Conservation (phyloP, 2,329 filamentous ascomycete genomes). For the Orbilia brochopaga region DNA sequence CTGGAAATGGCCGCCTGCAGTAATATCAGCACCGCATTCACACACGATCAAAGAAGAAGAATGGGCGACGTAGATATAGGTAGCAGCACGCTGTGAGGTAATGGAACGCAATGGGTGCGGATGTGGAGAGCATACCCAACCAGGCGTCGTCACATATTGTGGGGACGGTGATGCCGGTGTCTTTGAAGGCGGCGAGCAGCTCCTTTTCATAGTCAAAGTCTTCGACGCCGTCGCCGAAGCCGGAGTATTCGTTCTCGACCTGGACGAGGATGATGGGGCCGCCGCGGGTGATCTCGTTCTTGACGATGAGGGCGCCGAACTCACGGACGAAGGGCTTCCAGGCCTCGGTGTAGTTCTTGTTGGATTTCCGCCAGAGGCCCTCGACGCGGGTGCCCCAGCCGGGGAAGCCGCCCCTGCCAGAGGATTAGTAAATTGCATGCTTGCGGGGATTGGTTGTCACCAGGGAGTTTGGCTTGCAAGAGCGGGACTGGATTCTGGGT, state of each 20-base stretch:
- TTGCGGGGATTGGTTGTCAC: too few species aligned
- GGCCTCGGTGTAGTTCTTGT: conserved; percentile 58
- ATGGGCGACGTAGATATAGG: too few species aligned
- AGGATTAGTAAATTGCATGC: too few species aligned
- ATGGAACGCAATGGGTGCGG: too few species aligned
- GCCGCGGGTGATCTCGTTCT: conserved; percentile 63
- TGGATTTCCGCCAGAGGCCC: conserved; percentile 59
- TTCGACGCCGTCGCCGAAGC: conserved; percentile 51
- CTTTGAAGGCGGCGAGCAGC: conserved; percentile 35
- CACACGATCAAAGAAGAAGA: too few species aligned
- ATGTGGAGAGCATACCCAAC: conserved; percentile 22
- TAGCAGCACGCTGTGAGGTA: too few species aligned
- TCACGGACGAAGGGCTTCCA: conserved; percentile 62
- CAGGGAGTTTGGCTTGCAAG: too few species aligned
- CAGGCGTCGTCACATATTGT: conserved; percentile 47
- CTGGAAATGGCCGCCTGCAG: conserved; percentile 40
- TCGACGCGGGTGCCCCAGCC: conserved; percentile 51
- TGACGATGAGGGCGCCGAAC: conserved; percentile 62
- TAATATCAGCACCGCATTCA: conserved; percentile 1
- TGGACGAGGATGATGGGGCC: conserved; percentile 74
- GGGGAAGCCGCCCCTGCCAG: conserved; percentile 29
- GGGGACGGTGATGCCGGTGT: conserved; percentile 36
- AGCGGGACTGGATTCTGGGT: too few species aligned
- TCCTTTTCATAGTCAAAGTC: conserved; percentile 40
- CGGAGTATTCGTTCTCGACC: conserved; percentile 69